A percentile compares a stretch with the other conserved stretches of the same genome.
These are phyloP conservation scores for Podospora didyma DNA, from an alignment of 495 filamentous ascomycete genomes.

Conservation along the genomic window DNA sequence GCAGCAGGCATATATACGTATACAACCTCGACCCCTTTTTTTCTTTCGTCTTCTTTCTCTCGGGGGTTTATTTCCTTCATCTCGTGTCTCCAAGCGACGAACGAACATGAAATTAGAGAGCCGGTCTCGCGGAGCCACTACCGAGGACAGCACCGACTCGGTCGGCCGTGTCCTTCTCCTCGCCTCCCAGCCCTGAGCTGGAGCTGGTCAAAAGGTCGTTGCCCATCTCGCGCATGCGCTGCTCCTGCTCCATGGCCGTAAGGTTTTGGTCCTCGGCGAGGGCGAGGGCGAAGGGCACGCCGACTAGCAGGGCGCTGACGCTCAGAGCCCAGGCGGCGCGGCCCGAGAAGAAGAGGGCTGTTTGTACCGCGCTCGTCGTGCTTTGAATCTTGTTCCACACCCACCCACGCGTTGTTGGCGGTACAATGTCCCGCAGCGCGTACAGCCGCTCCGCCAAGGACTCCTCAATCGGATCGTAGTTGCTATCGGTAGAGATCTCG, in stretches of 20 bases:
- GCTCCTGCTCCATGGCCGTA: constrained; percentile 93
- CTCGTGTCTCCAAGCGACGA: too few relatives aligned
- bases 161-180: constrained; percentile 29
- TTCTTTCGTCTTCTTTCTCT: too few relatives aligned
- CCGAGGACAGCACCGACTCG: constrained; percentile 30
- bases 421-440: constrained; percentile 89
- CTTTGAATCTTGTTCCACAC: constrained; percentile 56
- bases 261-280: constrained; percentile 94
- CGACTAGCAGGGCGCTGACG: constrained; percentile 81
- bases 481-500: constrained; percentile 58
- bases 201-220: constrained; percentile 37
- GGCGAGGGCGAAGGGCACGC: constrained; percentile 88
- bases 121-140: neutral
- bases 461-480: constrained; percentile 52
- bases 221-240: constrained; percentile 81
- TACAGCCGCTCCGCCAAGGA: constrained; percentile 73
- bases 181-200: constrained; percentile 6
- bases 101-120: neutral
- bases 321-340: constrained; percentile 84
- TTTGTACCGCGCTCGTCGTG: constrained; percentile 52
- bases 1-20: too few relatives aligned
- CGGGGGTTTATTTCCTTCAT: too few relatives aligned
- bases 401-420: constrained; percentile 71
- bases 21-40: too few relatives aligned
- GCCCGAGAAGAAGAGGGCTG: constrained; percentile 63